Percentiles rank a stretch among this genome's conserved stretches.
phyloP scores from a whole-genome alignment of 2,329 filamentous ascomycete species.

The Trichoderma afroharzianum region DNA sequence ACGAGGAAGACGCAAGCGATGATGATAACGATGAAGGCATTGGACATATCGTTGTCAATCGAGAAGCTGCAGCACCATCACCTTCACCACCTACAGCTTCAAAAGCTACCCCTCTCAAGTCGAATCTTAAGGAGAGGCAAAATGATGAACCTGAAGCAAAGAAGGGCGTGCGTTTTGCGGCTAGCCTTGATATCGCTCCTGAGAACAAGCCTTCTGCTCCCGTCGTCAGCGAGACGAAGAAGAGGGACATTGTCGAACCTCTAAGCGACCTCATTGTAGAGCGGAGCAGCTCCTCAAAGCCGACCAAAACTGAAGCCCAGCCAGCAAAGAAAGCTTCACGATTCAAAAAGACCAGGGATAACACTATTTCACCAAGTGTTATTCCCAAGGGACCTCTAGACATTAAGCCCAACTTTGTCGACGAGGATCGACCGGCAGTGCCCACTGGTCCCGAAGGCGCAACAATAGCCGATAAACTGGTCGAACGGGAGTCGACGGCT shows the following conservation, averaged over 20 bases:
- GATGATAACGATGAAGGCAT: constrained; percentile 53
- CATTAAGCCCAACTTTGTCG: constrained; percentile 39
- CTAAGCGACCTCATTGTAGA: constrained; percentile 53
- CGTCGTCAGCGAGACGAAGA: constrained; percentile 23
- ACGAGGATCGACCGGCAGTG: constrained; percentile 35
- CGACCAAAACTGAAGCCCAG: constrained; percentile 28
- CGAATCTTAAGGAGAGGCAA: constrained; percentile 32
- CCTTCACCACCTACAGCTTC: constrained; percentile 21
- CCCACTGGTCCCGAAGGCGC: constrained; percentile 49
- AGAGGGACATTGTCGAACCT: constrained; percentile 41
- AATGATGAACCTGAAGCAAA: constrained; percentile 31
- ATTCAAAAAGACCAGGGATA: constrained; percentile 45
- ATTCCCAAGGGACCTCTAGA: constrained; percentile 43
- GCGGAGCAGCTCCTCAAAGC: constrained; percentile 32
- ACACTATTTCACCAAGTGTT: constrained; percentile 16
- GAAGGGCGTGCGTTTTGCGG: constrained; percentile 81
- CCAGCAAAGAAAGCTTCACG: constrained; percentile 43
- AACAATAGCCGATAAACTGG: constrained; percentile 57
- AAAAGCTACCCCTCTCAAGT: constrained; percentile 28
- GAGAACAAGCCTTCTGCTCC: constrained; percentile 27
- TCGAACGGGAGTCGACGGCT: constrained; percentile 48
- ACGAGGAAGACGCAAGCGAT: constrained; percentile 34
- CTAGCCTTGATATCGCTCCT: constrained; percentile 66
- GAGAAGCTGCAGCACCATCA: constrained; percentile 20
- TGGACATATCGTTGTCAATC: constrained; percentile 52